These are phyloP conservation scores for Dendrothele bispora DNA, from an alignment of 768 basidiomycete genomes.

Conservation along the genomic window DNA sequence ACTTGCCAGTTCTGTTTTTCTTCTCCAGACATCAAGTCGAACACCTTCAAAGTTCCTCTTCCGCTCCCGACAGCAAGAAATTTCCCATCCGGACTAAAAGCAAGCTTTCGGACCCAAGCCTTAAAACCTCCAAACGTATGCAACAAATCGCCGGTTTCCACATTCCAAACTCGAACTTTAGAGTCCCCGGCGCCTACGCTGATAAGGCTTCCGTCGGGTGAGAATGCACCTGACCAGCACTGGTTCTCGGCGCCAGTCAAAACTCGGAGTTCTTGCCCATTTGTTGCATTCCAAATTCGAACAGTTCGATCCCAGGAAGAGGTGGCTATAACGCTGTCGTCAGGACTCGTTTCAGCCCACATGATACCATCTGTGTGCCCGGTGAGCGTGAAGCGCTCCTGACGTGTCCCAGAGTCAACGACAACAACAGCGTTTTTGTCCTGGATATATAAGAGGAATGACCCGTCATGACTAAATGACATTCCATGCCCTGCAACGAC, in stretches of 20 bases:
- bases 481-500: no score
- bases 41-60: conserved; percentile 7
- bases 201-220: conserved; percentile 17
- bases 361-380: conserved; percentile 13
- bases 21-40: conserved; percentile 11
- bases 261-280: conserved; percentile 8
- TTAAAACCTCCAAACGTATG: conserved; percentile 11
- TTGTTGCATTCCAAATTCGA: conserved; percentile 15
- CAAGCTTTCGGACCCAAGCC: conserved; percentile 9
- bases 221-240: conserved; percentile 17
- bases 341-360: conserved; percentile 14
- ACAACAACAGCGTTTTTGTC: no score
- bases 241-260: conserved; percentile 9
- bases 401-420: background rate
- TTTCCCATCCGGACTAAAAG: conserved; percentile 12
- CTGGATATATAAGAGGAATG: no score
- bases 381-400: conserved; percentile 5
- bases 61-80: conserved; percentile 9
- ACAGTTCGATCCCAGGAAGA: conserved; percentile 18
- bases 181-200: conserved; percentile 16
- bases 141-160: conserved; percentile 13
- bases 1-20: conserved; percentile 11
- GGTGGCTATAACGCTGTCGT: conserved; percentile 15
- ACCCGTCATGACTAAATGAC: no score
- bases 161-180: conserved; percentile 16